Evolutionary conservation across 192 early-diverging fungal genomes (phyloP), one percentile per base, ranked within the genome.

Genomic region (Lunasporangiospora selenospora): DNA sequence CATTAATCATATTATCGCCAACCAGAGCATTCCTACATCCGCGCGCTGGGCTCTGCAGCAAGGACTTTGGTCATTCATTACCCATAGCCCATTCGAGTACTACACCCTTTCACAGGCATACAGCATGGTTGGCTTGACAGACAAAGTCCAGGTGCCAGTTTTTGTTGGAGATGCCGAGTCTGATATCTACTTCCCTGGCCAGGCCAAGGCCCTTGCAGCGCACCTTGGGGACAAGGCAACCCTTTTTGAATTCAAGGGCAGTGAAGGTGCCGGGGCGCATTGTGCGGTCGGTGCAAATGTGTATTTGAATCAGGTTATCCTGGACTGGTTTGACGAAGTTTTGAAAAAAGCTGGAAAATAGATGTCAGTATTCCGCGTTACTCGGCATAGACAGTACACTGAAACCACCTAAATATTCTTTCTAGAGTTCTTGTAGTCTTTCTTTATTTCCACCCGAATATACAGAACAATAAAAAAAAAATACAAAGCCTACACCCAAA

Each of bases 11-110:
- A 46, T 46, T 34, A 30, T 58, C 43, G 27, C 31, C 41, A 58
- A 58, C 43, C 42, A 46, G 41, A 58, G 42, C 32, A 58, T 36
- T 31, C 56, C 56, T 33, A 58, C 56, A 24, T 58, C 56, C 29
- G 43, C 43, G 43, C 56, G 56, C 56, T 58, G 56, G 56, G 56
- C 56, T 58, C 41, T 58, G 56, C 56, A 58, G 56, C 56, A 58
- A 31, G 56, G 56, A 26, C 56, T 58, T 18, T 58, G 56, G 56
- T 58, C 56, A 21, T 58, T 58, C 56, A 58, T 46, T 27, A 58
- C 56, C 43, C 56, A 58, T 46, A 58, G 56, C 36, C 56, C 46
- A 46, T 58, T 36, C 46, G 56, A 58, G 12, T 58, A 58, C 56
- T 58, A 58, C 56, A 46, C 31, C 11, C 56, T 58, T 58, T 44